Evolutionary conservation across 129 eudicot species (phyloP).

Genomic region (Dittrichia graveolens): DNA sequence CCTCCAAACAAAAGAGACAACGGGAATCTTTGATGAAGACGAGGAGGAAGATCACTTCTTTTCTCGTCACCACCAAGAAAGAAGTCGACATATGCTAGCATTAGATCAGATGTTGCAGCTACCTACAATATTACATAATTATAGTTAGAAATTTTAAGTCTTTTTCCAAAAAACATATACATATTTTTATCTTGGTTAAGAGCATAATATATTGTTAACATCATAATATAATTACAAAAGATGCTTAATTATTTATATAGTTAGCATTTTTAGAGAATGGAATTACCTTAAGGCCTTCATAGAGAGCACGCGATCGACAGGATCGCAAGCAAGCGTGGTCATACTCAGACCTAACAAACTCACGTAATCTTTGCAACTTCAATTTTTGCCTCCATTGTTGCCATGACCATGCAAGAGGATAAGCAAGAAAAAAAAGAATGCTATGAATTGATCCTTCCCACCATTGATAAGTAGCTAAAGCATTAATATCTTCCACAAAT

Average conservation of each 20-base stretch:
- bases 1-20: constrained; percentile 88
- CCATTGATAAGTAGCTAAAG: constrained; percentile 87
- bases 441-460: constrained; percentile 92
- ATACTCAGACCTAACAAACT: constrained; percentile 93
- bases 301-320: constrained; percentile 98
- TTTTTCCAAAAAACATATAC: too few relatives aligned
- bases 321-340: constrained; percentile 99
- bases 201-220: not conserved
- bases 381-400: constrained; percentile 89
- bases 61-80: constrained; percentile 99
- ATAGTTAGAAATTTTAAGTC: not conserved
- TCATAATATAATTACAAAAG: constrained; percentile 1
- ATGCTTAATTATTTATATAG: not conserved
- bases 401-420: constrained; percentile 99
- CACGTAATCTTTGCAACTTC: constrained; percentile 84
- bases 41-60: constrained; percentile 89
- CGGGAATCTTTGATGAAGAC: constrained; percentile 84
- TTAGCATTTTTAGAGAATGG: not conserved
- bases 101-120: constrained; percentile 93
- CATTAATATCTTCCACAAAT: constrained; percentile 89
- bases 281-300: constrained; percentile 93
- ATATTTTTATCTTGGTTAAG: not conserved
- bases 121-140: constrained; percentile 50
- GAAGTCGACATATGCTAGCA: constrained; percentile 90
- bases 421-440: constrained; percentile 73